Conservation (phyloP, 306 rosid genomes). For the Citrullus mucosospermus region DNA sequence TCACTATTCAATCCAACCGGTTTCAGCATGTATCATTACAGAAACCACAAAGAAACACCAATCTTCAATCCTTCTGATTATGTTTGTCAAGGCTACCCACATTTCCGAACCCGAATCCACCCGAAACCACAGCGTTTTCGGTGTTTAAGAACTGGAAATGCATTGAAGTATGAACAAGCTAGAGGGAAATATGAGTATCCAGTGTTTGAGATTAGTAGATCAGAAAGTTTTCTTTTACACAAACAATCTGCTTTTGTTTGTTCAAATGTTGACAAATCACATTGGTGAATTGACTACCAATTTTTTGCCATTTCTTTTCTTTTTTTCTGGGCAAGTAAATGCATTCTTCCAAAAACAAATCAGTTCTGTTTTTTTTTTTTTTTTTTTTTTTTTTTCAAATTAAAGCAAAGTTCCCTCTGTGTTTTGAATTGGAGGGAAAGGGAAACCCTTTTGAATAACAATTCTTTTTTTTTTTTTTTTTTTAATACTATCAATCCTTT, state of each 20-base stretch:
- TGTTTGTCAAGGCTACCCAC: conserved; percentile 55
- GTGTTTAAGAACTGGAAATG: conserved; percentile 27
- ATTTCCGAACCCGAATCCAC: conserved; percentile 25
- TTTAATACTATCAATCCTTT: too few relatives aligned
- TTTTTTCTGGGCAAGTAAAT: neutral
- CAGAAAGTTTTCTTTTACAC: conserved; percentile 27
- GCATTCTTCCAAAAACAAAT: neutral
- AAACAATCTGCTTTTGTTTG: conserved; percentile 43
- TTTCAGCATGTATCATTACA: conserved; percentile 9
- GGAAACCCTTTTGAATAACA: neutral
- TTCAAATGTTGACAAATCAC: conserved; percentile 12
- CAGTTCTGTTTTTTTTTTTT: neutral
- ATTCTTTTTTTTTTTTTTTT: neutral
- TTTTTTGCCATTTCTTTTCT: neutral
- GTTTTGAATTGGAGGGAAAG: neutral
- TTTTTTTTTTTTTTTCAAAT: neutral
- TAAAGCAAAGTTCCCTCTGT: neutral
- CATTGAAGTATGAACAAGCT: conserved; percentile 19
- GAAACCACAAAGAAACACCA: conserved; percentile 45
- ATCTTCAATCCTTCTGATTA: conserved; percentile 71
- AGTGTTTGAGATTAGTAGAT: conserved; percentile 44
- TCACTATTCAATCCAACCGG: conserved; percentile 25
- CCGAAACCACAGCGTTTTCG: conserved; percentile 29
- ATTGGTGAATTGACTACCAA: neutral
- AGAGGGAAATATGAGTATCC: conserved; percentile 35